Evolutionary conservation across 2,329 filamentous ascomycete genomes (phyloP), one percentile per base, ranked within the genome.

Genomic region (Lachnum nothofagi): DNA sequence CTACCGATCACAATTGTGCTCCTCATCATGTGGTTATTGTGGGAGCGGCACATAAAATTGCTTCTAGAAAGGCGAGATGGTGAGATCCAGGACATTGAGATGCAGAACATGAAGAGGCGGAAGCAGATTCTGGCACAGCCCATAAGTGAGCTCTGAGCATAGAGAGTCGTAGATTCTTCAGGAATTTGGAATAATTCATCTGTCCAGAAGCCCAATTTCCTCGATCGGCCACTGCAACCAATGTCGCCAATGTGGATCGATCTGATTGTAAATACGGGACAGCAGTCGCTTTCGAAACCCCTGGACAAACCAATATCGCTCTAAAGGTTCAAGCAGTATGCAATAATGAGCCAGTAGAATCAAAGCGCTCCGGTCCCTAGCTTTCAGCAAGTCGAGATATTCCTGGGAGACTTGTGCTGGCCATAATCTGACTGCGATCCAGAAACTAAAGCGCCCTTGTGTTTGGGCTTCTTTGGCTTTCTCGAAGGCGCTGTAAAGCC

Each of bases 311-410:
- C 61, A 72, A 60, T 65, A 68, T 57, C 57, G 49, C 46, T 69
- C 67, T 5, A 67, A 56, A 5, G 56, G 57, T 19, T 62, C 60
- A 2, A 71, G 53, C 6, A 68, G 53, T 10, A 67, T 60, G 12
- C 65, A 62, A 48, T 69, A 72, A 44, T 69, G 61, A 38, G 68
- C 65, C 12, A 72, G 47, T 19, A 72, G 49, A 2, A 67, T 61
- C 17, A 72, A 52, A 2, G 68, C 65, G 1, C 61, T 63, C 6
- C 67, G 60, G 14, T 67, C 58, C 19, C 57, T 55, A 31, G 63
- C 56, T 5, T 63, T 62, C 1, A 71, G 48, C 38, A 65, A 46
- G 1, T 50, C 47, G 16, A 67, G 48, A 45, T 67, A 72, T 4
- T 57, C 63, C 1, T 60, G 46, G 4, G 59, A 55, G 4, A 72